Evolutionary conservation across 768 basidiomycete species (phyloP), one percentile per base, ranked within the genome.

Genomic region (Dacryopinax primogenitus): DNA sequence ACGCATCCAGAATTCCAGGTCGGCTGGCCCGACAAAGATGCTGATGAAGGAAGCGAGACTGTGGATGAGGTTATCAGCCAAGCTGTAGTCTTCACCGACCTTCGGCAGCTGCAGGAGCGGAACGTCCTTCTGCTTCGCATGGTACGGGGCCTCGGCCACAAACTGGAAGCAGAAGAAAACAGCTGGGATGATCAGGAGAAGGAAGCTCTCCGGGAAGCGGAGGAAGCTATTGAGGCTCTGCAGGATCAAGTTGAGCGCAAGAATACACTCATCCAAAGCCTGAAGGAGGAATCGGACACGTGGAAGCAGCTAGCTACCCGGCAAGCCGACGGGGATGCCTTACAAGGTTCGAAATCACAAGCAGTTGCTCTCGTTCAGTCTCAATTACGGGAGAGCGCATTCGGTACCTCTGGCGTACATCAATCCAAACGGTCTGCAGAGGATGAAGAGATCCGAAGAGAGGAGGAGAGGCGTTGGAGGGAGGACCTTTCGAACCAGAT

Each of bases 101-200:
- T 97, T 63, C 80, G 83, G 15, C 79, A 82, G 13, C 77, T 99
- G n/a, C 93, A 97, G 71, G 82, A 86, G 41, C 93, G 95, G 76
- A 98, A 98, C 73, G 87, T 90, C 78, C 88, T 88, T 69, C 77
- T 97, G 26, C 78, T 98, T 58, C 85, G 83, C 74, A 85, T 95
- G 68, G 86, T 87, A 13, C 81, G 94, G 18, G 88, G 90, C 64
- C 79, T 98, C 37, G 92, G 88, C 3, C 76, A 80, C 36, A 87
- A 88, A 78, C 83, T 97, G 81, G 96, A 98, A 76, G 78, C 78
- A 3, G 87, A 89, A 69, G 92, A 95, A 75, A 81, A 79, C 68
- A 88, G 90, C 28, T 87, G 82, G 45, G 85, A 84, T 61, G 73
- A 76, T 3, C 82, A 89, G 74, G 85, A 90, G 68, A 80, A 77